phyloP scores from a whole-genome alignment of 495 filamentous ascomycete species.

The Aspergillus coremiiformis region DNA sequence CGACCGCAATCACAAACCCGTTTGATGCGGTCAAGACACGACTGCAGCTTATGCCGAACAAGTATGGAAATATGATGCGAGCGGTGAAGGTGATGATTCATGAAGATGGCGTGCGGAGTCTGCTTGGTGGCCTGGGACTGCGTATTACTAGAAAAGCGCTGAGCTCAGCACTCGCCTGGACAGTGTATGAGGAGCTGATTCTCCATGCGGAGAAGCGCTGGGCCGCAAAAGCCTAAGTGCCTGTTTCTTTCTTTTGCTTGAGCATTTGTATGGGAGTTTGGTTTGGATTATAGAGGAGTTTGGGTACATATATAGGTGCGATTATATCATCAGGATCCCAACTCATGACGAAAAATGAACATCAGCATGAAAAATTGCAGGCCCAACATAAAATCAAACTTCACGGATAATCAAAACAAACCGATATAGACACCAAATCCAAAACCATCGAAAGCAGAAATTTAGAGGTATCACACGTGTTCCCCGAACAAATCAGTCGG shows the following conservation, averaged over 20 bases:
- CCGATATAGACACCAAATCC: constrained; percentile 1
- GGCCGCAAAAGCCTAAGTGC: constrained; percentile 25
- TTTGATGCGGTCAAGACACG: constrained; percentile 96
- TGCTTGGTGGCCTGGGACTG: constrained; percentile 82
- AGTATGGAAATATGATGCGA: constrained; percentile 79
- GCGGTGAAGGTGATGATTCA: constrained; percentile 66
- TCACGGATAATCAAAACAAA: constrained; percentile 6
- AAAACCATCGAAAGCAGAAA: constrained; percentile 3
- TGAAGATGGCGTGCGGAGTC: constrained; percentile 71
- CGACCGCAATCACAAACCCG: constrained; percentile 85
- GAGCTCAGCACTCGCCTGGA: constrained; percentile 90
- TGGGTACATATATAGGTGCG: constrained; percentile 9
- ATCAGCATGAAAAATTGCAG: constrained; percentile 8
- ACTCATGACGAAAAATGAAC: constrained; percentile 14
- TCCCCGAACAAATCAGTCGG: not conserved
- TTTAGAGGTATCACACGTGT: constrained; percentile 7
- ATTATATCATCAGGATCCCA: constrained; percentile 25
- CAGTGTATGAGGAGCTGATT: constrained; percentile 90
- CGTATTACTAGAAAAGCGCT: constrained; percentile 87
- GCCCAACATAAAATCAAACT: constrained; percentile 4
- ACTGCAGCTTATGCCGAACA: constrained; percentile 77
- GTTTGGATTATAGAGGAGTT: not conserved
- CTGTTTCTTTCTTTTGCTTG: not conserved
- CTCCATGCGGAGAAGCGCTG: constrained; percentile 62
- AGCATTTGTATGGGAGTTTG: not conserved